Conservation (phyloP, 1,139 yeast genomes). For the Blastobotrys apis region DNA sequence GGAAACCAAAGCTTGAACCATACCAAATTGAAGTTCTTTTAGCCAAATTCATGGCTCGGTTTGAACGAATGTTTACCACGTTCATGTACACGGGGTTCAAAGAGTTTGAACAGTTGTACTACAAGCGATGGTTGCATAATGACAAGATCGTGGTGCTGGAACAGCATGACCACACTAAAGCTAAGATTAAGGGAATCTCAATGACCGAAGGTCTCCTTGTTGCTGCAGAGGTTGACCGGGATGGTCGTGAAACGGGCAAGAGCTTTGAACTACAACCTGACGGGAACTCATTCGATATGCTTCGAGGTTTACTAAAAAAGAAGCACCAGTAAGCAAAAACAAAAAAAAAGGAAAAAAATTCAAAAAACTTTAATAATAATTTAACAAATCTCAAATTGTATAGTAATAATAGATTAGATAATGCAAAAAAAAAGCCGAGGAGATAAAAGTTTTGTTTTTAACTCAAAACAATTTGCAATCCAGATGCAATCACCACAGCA, state of each 20-base stretch:
- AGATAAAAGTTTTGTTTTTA: background rate
- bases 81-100: conserved; percentile 63
- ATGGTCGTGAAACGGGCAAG: conserved; percentile 47
- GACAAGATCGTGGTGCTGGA: conserved; percentile 55
- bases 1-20: conserved; percentile 41
- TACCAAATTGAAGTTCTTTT: conserved; percentile 58
- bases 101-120: conserved; percentile 69
- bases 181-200: conserved; percentile 75
- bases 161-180: conserved; percentile 48
- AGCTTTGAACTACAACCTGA: conserved; percentile 81
- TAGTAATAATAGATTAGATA: background rate
- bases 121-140: conserved; percentile 80
- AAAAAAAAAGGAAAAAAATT: background rate
- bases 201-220: conserved; percentile 75
- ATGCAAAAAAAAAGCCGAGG: no score
- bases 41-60: conserved; percentile 63
- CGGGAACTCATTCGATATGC: conserved; percentile 95
- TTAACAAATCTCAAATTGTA: background rate
- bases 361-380: background rate
- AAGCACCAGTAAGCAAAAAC: conserved; percentile 21
- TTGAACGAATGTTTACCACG: conserved; percentile 56
- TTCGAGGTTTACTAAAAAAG: conserved; percentile 81
- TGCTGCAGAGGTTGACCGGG: conserved; percentile 58
- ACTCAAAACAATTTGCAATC: conserved; percentile 14
- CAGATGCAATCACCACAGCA: conserved; percentile 13